Evolutionary conservation across 805 yeast genomes (phyloP), one percentile per base, ranked within the genome.

Genomic region (Grigorovia humatica): DNA sequence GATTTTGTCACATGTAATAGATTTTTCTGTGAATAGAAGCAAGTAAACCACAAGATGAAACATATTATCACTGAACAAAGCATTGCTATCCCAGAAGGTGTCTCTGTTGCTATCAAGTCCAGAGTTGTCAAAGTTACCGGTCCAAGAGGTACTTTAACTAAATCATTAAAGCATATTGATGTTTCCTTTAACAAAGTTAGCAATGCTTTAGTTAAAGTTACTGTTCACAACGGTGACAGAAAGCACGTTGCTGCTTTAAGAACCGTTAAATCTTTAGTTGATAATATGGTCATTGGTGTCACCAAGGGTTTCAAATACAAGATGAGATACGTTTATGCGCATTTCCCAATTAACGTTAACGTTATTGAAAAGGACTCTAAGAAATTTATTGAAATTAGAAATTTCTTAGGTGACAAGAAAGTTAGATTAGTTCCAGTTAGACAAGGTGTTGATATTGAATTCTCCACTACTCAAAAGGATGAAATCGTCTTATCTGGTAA

Each of bases 291-390:
- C 78, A 87, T 86, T 65, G 99, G 99, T 86, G 99, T 93, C 73
- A 93, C 99, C 74, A 83, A 83, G 81, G 99, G 98, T 77, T 91
- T 78, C 95, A 83, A 87, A 79, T 93, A 93, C 93, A 93, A 93
- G 87, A 85, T 93, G 97, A 89, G 98, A 83, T 90, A 88, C 76
- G 99, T 93, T 61, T 95, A 91, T 74, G 99, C 99, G 84, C 99
- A 93, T 88, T 93, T 93, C 96, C 99, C 99, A 75, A 93, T 95
- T 79, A 93, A 93, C 79, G 96, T 93, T 65, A 91, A 90, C 81
- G 75, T 89, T 64, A 73, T 86, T 72, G 88, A 86, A 62, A 78
- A 80, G 69, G 91, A 91, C 54, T 88, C 86, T 65, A 67, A 72
- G 50, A 75, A 79, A 60, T 81, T 70, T 70, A 85, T 91, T 67